phyloP scores from a whole-genome alignment of 306 rosid species.

The Ceratonia siliqua region DNA sequence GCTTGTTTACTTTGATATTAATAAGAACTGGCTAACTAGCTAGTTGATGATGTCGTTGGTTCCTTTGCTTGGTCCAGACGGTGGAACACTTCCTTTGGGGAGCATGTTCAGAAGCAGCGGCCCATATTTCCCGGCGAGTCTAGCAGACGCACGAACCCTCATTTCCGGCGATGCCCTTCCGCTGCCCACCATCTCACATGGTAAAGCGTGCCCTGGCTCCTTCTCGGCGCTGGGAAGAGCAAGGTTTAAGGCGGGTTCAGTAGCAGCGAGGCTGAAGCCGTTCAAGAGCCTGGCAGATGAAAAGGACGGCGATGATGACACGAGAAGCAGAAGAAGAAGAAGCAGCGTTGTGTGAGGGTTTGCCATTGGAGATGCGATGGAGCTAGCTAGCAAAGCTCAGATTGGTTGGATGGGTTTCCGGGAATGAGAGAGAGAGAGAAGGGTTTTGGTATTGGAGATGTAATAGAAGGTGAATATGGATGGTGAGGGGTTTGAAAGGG shows the following conservation, averaged over 20 bases:
- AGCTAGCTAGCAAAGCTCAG: not conserved
- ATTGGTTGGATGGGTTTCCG: not conserved
- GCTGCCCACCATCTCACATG: not conserved
- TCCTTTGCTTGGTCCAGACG: constrained; percentile 73
- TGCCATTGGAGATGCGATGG: constrained; percentile 26
- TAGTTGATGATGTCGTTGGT: constrained; percentile 54
- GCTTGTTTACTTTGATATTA: too few species aligned
- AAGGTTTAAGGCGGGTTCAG: constrained; percentile 25
- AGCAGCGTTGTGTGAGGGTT: not conserved
- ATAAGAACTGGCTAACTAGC: too few species aligned
- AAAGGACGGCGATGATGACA: constrained; percentile 4
- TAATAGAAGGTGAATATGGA: not conserved
- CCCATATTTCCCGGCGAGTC: constrained; percentile 38
- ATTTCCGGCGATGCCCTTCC: not conserved
- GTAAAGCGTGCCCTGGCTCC: constrained; percentile 12
- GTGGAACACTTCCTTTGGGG: constrained; percentile 56
- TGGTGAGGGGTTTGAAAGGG: not conserved
- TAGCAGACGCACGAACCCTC: not conserved
- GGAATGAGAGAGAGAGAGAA: not conserved
- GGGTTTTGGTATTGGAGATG: not conserved
- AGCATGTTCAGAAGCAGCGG: constrained; percentile 59
- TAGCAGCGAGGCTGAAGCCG: not conserved
- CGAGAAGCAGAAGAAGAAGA: constrained; percentile 13
- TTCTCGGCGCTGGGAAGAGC: constrained; percentile 34
- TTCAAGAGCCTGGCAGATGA: constrained; percentile 42